phyloP scores from a whole-genome alignment of 768 basidiomycete species.

The Boletus sensibilis region DNA sequence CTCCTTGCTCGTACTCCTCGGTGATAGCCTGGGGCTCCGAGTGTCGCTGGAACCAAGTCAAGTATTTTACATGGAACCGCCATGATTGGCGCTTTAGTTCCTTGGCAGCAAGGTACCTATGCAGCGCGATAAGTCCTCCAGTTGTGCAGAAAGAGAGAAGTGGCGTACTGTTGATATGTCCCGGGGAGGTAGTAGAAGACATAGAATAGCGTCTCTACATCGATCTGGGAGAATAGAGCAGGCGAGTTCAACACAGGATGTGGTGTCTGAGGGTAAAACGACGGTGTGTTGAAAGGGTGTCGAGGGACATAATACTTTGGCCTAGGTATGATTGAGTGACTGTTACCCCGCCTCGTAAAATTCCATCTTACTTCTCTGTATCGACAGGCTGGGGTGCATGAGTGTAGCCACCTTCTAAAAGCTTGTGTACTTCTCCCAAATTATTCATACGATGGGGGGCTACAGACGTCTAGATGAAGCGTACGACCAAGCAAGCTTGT shows the following conservation, averaged over 20 bases:
- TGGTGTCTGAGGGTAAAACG: conserved; percentile 92
- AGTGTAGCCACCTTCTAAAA: conserved; percentile 88
- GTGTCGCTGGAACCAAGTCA: conserved; percentile 99
- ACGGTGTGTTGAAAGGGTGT: conserved; percentile 87
- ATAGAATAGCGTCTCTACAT: conserved; percentile 97
- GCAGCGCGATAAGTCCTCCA: not conserved
- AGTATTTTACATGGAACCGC: conserved; percentile 98
- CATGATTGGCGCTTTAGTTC: conserved; percentile 97
- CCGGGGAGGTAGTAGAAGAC: conserved; percentile 98
- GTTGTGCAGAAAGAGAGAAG: not conserved
- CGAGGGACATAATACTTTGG: conserved; percentile 96
- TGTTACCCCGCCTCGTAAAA: not conserved
- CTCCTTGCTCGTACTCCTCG: conserved; percentile 98
- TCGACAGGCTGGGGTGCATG: conserved; percentile 91
- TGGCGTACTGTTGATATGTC: conserved; percentile 87
- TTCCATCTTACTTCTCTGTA: conserved; percentile 83
- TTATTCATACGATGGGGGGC: conserved; percentile 84
- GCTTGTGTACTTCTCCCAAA: conserved; percentile 86
- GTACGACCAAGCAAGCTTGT: not conserved
- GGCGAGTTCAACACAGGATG: conserved; percentile 78
- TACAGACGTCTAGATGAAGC: conserved; percentile 23
- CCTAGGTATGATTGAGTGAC: conserved; percentile 43
- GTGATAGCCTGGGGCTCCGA: conserved; percentile 98
- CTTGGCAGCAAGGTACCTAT: conserved; percentile 90
- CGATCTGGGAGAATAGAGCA: conserved; percentile 83